These are phyloP conservation scores for Luffa aegyptiaca DNA, from an alignment of 306 rosid species.

Conservation along the genomic window DNA sequence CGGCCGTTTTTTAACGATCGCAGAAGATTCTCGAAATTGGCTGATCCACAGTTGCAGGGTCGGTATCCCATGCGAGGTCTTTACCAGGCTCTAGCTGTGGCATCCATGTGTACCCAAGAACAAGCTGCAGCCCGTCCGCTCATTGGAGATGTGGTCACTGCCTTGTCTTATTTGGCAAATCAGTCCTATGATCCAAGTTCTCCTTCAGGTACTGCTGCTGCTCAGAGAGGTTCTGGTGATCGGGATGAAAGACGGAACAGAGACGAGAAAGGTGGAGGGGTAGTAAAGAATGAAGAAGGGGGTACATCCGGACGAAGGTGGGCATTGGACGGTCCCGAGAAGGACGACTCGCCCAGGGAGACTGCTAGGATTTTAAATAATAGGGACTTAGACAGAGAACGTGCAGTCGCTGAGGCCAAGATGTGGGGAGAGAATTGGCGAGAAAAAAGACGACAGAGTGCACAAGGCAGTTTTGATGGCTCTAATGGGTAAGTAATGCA, in stretches of 20 bases:
- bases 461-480: conserved; percentile 63
- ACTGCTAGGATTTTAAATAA: conserved; percentile 57
- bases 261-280: conserved; percentile 58
- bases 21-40: conserved; percentile 66
- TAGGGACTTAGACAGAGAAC: conserved; percentile 71
- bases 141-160: conserved; percentile 88
- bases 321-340: conserved; percentile 76
- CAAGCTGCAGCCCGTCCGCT: conserved; percentile 87
- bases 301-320: conserved; percentile 67
- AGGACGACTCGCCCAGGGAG: conserved; percentile 79
- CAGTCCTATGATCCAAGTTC: conserved; percentile 57
- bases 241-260: conserved; percentile 50
- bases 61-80: conserved; percentile 80
- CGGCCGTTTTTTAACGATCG: conserved; percentile 84
- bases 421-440: conserved; percentile 96
- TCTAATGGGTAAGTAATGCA: conserved; percentile 26
- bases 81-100: conserved; percentile 89
- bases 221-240: conserved; percentile 44
- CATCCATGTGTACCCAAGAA: conserved; percentile 92
- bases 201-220: conserved; percentile 33
- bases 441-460: conserved; percentile 60
- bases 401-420: conserved; percentile 91
- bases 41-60: conserved; percentile 76
- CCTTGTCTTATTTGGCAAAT: conserved; percentile 78
- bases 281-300: conserved; percentile 61